phyloP scores from a whole-genome alignment of 495 filamentous ascomycete genomes.

The Cetradonia linearis region DNA sequence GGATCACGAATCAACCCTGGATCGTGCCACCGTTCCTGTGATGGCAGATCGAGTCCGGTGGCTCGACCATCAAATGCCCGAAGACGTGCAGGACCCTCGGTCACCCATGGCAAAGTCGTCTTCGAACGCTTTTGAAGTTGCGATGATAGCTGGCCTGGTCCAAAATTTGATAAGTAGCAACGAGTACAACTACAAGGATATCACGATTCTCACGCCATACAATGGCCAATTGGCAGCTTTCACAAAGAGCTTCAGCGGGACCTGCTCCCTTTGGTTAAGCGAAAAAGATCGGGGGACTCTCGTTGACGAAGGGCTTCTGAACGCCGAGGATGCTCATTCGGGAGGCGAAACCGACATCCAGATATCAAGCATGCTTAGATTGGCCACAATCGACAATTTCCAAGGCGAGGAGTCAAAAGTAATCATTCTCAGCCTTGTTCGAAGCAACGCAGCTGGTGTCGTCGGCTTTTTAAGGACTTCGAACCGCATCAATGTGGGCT shows the following conservation, averaged over 20 bases:
- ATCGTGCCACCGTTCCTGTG: constrained; percentile 48
- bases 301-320: constrained; percentile 32
- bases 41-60: constrained; percentile 58
- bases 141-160: constrained; percentile 42
- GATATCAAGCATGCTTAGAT: constrained; percentile 44
- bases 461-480: constrained; percentile 61
- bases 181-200: constrained; percentile 22
- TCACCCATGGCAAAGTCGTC: constrained; percentile 35
- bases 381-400: constrained; percentile 70
- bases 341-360: constrained; percentile 23
- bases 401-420: constrained; percentile 67
- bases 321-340: constrained; percentile 15
- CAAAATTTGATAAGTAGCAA: constrained; percentile 24
- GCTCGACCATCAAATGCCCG: constrained; percentile 53
- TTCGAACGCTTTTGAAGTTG: constrained; percentile 37
- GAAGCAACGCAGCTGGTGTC: constrained; percentile 51
- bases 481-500: constrained; percentile 69
- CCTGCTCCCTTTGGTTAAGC: constrained; percentile 31
- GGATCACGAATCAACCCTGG: constrained; percentile 17
- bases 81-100: constrained; percentile 33
- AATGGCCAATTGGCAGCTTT: constrained; percentile 26
- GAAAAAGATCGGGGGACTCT: constrained; percentile 54
- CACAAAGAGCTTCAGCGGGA: constrained; percentile 23
- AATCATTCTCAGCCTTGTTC: constrained; percentile 61
- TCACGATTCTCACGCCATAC: constrained; percentile 24